These are phyloP conservation scores for Aspergillus sp. DNA, from an alignment of 2,329 filamentous ascomycete species.

Conservation along the genomic window DNA sequence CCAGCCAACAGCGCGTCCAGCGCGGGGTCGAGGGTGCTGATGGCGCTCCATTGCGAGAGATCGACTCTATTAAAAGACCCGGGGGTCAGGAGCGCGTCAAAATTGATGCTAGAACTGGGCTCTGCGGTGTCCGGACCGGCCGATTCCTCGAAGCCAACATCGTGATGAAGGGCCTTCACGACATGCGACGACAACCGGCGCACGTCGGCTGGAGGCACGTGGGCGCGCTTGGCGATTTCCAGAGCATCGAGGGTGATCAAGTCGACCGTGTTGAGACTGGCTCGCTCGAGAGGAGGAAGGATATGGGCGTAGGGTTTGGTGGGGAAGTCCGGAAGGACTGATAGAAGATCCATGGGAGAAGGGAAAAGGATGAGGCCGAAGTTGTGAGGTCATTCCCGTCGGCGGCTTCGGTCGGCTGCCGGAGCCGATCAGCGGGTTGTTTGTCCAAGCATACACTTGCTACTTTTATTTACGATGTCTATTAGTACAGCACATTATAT, in stretches of 20 bases:
- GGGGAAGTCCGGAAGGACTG: slow-evolving; percentile 78
- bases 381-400: background rate
- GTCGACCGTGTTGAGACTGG: slow-evolving; percentile 75
- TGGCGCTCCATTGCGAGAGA: slow-evolving; percentile 52
- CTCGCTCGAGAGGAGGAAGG: slow-evolving; percentile 75
- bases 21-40: slow-evolving; percentile 76
- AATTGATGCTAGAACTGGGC: slow-evolving; percentile 23
- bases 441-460: too few species aligned
- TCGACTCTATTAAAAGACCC: slow-evolving; percentile 30
- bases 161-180: slow-evolving; percentile 64
- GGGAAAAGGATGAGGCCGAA: background rate
- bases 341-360: slow-evolving; percentile 65
- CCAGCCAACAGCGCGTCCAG: slow-evolving; percentile 67
- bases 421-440: background rate
- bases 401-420: background rate
- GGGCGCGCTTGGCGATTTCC: slow-evolving; percentile 82
- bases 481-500: background rate
- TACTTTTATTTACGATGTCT: too few species aligned
- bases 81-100: slow-evolving; percentile 19
- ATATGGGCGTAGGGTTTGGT: slow-evolving; percentile 70
- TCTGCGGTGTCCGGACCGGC: slow-evolving; percentile 11
- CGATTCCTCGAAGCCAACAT: slow-evolving; percentile 50
- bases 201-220: slow-evolving; percentile 76
- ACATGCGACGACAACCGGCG: slow-evolving; percentile 70
- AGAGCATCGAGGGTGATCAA: slow-evolving; percentile 78